phyloP scores from a whole-genome alignment of 2,329 filamentous ascomycete species.

The Hypocreales sp. region DNA sequence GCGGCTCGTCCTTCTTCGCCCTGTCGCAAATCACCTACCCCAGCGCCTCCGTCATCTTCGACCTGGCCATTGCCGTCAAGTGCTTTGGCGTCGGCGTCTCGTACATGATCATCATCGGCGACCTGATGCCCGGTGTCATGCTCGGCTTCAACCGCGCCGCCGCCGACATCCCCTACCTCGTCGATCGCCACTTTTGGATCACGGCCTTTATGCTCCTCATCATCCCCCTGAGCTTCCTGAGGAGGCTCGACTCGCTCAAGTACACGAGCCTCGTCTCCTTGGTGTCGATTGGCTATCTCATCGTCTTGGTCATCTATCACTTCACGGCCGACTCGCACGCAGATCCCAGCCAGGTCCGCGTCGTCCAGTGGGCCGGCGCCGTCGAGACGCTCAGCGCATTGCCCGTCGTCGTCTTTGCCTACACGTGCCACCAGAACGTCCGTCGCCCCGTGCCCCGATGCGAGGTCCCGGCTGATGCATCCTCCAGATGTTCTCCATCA shows the following conservation, averaged over 20 bases:
- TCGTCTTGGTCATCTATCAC: conserved; percentile 85
- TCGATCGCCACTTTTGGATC: conserved; percentile 93
- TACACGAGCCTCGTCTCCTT: conserved; percentile 90
- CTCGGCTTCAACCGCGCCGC: conserved; percentile 58
- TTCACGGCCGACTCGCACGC: conserved; percentile 67
- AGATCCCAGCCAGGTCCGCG: conserved; percentile 57
- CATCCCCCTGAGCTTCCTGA: conserved; percentile 85
- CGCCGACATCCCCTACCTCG: conserved; percentile 51
- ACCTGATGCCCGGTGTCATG: conserved; percentile 92
- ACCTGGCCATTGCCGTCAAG: conserved; percentile 90
- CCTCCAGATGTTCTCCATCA: conserved; percentile 84
- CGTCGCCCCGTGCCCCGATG: conserved; percentile 10
- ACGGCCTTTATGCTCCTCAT: conserved; percentile 95
- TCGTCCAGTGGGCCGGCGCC: conserved; percentile 65
- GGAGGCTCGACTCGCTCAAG: conserved; percentile 85
- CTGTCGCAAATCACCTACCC: conserved; percentile 93
- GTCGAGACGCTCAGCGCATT: conserved; percentile 70
- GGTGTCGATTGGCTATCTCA: conserved; percentile 85
- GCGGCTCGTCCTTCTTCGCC: conserved; percentile 86
- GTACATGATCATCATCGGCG: conserved; percentile 96
- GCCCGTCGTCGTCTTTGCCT: conserved; percentile 96
- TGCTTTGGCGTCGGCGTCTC: conserved; percentile 96
- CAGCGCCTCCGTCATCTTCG: conserved; percentile 88
- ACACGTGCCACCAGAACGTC: conserved; percentile 97
- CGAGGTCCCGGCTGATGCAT: conserved; percentile 8